Base-by-base conservation (phyloP, 805 yeast genomes). In the Starmerella stigmatis region DNA sequence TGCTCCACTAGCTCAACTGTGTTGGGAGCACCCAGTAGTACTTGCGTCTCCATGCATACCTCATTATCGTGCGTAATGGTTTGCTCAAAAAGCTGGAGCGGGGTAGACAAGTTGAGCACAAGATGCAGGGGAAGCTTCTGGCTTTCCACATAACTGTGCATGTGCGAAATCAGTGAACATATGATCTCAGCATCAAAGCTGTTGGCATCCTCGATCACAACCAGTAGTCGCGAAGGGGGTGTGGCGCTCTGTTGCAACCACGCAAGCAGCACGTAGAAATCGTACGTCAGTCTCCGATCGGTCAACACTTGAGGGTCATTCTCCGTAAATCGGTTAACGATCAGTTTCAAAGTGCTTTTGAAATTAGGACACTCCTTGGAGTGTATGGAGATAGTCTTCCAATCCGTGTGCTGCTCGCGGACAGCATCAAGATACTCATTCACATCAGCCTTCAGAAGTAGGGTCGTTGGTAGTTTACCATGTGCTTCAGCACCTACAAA, bases 161-260 rank as follows among this genome's bases (percentile, higher is more conserved):
- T 53, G 53, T 64, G 55, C 11, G 47, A 44, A 13, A 66, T 50
- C 21, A 65, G 48, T 3, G 55, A 58, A 1, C 62, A 34, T 5
- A 66, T 41, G 2, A 66, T 48, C 2, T 47, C 42, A 3, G 49
- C 43, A 4, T 60, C 62, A 49, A 66, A 67, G 9, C 66, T 58
- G 25, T 65, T 70, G 4, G 68, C 61, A 47, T 67, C 70, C 21
- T 67, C 68, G 12, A 61, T 45, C 9, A 63, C 61, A 19, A 66
- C 43, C 30, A 61, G 44, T 1, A 41, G 47, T 12, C 8, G 43
- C 5, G 40, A 15, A 26, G 33, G 13, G 5, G 21, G 46, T 19
- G 4, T 17, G 13, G 9, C 25, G 19, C 48, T 50, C 9, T 28
- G 39, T 13, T 34, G 30, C n/a, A 56, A 52, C 65, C 67, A 65